Percentiles rank a stretch among this genome's conserved stretches.
Evolutionary conservation across 441 rosid genomes (phyloP).

Genomic region (Euphorbia corollata): DNA sequence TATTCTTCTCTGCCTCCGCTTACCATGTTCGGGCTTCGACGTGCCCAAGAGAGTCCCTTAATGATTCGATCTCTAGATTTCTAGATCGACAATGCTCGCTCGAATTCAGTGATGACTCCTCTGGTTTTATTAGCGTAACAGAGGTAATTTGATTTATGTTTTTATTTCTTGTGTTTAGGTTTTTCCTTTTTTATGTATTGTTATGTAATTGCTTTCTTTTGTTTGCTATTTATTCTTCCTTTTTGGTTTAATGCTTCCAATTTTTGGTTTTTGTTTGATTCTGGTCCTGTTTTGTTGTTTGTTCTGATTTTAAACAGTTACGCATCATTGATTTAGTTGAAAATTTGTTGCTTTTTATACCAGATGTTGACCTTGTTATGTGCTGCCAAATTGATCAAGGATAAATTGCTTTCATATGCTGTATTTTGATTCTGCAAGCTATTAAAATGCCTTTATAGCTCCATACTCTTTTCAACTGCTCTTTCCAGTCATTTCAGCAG

Average conservation of each 20-base stretch:
- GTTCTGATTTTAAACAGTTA: not conserved
- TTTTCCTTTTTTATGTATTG: not conserved
- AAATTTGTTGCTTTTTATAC: slow-evolving; percentile 1
- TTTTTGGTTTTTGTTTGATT: not conserved
- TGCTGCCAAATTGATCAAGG: not conserved
- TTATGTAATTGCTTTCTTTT: not conserved
- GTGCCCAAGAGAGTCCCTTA: slow-evolving; percentile 34
- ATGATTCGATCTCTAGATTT: slow-evolving; percentile 48
- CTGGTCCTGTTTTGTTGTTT: not conserved
- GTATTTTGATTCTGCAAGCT: slow-evolving; percentile 1
- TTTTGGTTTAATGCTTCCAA: not conserved
- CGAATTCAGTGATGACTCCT: slow-evolving; percentile 23
- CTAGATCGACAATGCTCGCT: slow-evolving; percentile 34
- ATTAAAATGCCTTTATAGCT: not conserved
- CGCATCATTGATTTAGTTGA: not conserved
- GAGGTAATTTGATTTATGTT: slow-evolving; percentile 39
- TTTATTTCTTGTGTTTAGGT: not conserved
- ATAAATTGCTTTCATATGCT: not conserved
- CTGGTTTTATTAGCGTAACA: slow-evolving; percentile 37
- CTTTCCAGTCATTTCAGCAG: not conserved
- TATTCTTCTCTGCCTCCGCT: slow-evolving; percentile 23
- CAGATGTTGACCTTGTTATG: not conserved
- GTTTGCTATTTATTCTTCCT: too few species aligned
- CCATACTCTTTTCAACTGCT: not conserved
- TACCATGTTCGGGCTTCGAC: slow-evolving; percentile 30